Base-by-base conservation (phyloP, 2,329 filamentous ascomycete genomes). In the Macrophomina phaseolina region DNA sequence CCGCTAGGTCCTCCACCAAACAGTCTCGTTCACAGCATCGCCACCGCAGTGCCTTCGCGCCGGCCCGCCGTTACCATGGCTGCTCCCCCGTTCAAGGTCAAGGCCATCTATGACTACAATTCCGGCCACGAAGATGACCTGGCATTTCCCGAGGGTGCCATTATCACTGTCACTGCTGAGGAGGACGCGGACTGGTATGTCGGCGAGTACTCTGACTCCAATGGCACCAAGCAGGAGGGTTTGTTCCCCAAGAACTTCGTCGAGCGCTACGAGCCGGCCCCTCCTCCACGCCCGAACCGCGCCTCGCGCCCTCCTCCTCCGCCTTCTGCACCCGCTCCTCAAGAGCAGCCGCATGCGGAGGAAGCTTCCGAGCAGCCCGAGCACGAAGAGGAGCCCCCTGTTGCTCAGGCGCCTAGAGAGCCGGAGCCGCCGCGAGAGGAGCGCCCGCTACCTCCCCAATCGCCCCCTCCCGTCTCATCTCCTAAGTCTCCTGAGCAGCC, bases 201-300 rank as follows among this genome's bases (percentile, higher is more conserved):
- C 70, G 94, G 95, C 71, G 91, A 95, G 79, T 97, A 97, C 78
- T 82, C 89, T 70, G 92, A 96, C 79, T 87, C 89, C 68, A 80
- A 84, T 63, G 95, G 95, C 66, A 81, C 79, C 69, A 93, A 90
- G 79, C 87, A 89, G 76, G 89, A 94, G 75, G 94, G 94, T 71
- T 91, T 97, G 73, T 98, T 97, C 79, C 94, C 93, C 62, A 90
- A 91, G 77, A 99, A 98, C 81, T 99, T 99, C 77, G 95, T 99
- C 75, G 95, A 99, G 80, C 93, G 90, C 81, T 96, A 93, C 80
- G 94, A 98, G 78, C 95, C 95, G 45, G 91, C 89, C 66, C 91
- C 94, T 70, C 95, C 95, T 68, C 93, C 94, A 68, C 89, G 95
- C 67, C 95, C 95, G 67, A 86, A 87, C 69, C 89, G 95, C 74